These are phyloP conservation scores for Anisogramma anomala DNA, from an alignment of 2,329 filamentous ascomycete genomes.

Conservation along the genomic window DNA sequence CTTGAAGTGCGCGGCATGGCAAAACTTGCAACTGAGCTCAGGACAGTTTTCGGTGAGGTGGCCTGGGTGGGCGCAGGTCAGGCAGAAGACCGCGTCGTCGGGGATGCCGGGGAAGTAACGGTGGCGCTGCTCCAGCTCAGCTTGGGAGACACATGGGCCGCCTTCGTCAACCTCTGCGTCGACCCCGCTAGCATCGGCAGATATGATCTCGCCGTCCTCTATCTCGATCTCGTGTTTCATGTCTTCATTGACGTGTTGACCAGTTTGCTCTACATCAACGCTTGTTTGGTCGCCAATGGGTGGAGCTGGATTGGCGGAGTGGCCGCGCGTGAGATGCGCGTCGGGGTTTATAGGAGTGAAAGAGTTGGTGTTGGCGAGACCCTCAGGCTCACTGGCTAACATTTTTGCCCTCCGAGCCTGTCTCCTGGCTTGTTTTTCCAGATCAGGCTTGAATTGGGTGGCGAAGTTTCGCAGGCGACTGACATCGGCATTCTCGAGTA, in stretches of 20 bases:
- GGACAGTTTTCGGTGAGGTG: conserved; percentile 37
- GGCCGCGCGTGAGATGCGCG: background rate
- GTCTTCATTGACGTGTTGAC: background rate
- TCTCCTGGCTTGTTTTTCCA: background rate
- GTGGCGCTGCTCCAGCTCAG: conserved; percentile 29
- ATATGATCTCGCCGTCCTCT: background rate
- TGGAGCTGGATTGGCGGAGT: background rate
- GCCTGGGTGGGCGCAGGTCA: conserved; percentile 37
- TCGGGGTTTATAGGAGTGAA: background rate
- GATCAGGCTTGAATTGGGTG: background rate
- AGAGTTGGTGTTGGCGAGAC: background rate
- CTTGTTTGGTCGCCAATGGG: background rate
- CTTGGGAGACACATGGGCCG: conserved; percentile 12
- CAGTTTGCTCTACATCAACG: background rate
- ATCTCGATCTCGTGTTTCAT: background rate
- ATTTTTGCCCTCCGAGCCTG: background rate
- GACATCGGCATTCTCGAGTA: conserved; percentile 1
- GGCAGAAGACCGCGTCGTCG: conserved; percentile 34
- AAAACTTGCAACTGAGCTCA: conserved; percentile 36
- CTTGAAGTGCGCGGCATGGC: conserved; percentile 35
- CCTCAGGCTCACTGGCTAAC: background rate
- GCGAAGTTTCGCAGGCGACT: conserved; percentile 4
- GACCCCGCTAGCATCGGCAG: background rate
- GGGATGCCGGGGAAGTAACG: conserved; percentile 41
- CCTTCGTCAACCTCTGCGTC: background rate